Conservation (phyloP, 352 stramenopile genomes). For the Globisporangium nagaii region DNA sequence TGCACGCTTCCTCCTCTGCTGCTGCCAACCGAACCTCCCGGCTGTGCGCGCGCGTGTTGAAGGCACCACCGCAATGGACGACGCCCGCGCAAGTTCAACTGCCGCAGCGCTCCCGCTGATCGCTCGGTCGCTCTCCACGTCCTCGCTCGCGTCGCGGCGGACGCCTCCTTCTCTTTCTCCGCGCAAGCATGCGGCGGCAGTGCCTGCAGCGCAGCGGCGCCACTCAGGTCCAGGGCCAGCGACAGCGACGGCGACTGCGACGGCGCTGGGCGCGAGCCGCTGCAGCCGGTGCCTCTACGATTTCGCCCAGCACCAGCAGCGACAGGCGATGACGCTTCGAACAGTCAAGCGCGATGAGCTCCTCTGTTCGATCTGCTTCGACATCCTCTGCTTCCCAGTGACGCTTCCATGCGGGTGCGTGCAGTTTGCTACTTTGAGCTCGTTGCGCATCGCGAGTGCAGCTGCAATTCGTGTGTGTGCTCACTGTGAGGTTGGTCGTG, state of each 20-base stretch:
- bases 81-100: background rate
- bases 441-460: background rate
- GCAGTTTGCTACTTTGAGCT: background rate
- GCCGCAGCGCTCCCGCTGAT: background rate
- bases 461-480: background rate
- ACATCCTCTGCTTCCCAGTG: slow-evolving; percentile 67
- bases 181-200: background rate
- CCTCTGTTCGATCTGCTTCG: slow-evolving; percentile 74
- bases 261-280: no score
- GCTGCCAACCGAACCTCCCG: background rate
- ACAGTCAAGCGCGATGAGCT: slow-evolving; percentile 37
- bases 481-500: background rate
- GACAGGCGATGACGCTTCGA: background rate
- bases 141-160: background rate
- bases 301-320: background rate
- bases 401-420: slow-evolving; percentile 65
- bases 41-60: background rate
- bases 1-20: no score
- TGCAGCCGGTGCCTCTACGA: background rate
- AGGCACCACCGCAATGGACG: background rate
- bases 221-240: background rate
- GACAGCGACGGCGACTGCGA: background rate
- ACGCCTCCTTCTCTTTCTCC: background rate
- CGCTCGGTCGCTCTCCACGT: slow-evolving; percentile 1
- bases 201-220: background rate